Conservation (phyloP, 1,139 yeast genomes). For the Saccharomyces hybrid region DNA sequence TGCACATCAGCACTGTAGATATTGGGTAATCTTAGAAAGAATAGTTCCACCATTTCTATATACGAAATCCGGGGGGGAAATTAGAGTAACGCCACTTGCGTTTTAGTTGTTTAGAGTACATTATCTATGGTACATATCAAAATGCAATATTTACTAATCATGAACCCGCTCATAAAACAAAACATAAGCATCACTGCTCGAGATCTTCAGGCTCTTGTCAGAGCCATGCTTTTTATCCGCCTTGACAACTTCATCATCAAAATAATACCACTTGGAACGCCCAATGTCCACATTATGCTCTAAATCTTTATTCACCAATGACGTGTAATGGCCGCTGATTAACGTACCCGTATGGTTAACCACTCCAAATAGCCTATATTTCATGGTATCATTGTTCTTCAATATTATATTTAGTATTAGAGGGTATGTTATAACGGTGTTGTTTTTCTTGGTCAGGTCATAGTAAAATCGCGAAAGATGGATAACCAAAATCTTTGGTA, state of each 20-base stretch:
- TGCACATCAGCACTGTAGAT: too few species aligned
- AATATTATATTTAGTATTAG: conserved; percentile 41
- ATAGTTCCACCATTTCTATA: too few species aligned
- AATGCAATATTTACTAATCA: background rate
- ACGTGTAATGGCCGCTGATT: conserved; percentile 68
- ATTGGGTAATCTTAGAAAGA: too few species aligned
- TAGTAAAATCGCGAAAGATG: conserved; percentile 57
- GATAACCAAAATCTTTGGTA: conserved; percentile 58
- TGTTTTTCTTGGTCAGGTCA: conserved; percentile 49
- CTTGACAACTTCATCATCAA: conserved; percentile 61
- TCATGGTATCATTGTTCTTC: conserved; percentile 36
- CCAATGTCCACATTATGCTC: conserved; percentile 27
- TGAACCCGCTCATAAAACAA: conserved; percentile 52
- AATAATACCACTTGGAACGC: conserved; percentile 50
- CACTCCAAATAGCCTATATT: conserved; percentile 51
- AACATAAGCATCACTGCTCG: conserved; percentile 63
- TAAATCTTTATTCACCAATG: conserved; percentile 48
- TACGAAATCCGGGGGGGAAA: too few species aligned
- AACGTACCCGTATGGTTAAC: conserved; percentile 67
- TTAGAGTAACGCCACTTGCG: too few species aligned
- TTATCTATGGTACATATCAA: background rate
- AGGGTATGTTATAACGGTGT: conserved; percentile 49
- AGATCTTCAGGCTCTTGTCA: conserved; percentile 36
- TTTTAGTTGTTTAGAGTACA: too few species aligned
- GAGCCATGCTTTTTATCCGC: conserved; percentile 43